Evolutionary conservation across 2,329 filamentous ascomycete genomes (phyloP), one percentile per base, ranked within the genome.

Genomic region (Diaporthe australafricana): DNA sequence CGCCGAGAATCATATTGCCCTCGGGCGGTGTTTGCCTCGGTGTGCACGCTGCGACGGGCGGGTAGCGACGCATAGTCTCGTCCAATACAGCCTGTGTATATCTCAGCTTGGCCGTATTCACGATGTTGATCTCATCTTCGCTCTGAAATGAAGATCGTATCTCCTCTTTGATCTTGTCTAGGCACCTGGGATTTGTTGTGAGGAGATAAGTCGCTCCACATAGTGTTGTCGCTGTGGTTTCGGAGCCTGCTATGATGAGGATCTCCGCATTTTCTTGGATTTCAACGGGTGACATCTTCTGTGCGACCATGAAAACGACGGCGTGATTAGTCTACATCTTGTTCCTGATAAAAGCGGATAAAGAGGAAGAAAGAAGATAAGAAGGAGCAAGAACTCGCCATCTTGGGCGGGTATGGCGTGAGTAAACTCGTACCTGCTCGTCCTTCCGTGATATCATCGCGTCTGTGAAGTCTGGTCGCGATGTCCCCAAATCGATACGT

Each of bases 61-160:
- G 82, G 68, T 83, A 84, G 60, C 82, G 75, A 16, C 84, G 79
- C 45, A 85, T 70, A 4, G 77, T 77, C 75, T 86, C 84, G 9
- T 84, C 77, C 20, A 85, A 74, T 57, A 76, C 78, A 2, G 83
- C 83, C 17, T 77, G 72, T 70, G 84, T 76, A 57, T 85, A 86
- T 8, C 74, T 62, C 0, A 84, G 75, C 5, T 74, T 71, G 38
- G 72, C 68, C 1, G 79, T 76, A 9, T 77, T 77, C 3, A 74
- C 73, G 32, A 84, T 71, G 9, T 75, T 80, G 52, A 87, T 87
- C 0, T 85, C 81, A 0, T 80, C 75, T n/a, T 82, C 78, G 0
- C 50, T 74, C 1, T 74, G 57, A 70, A 85, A 86, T 0, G 78
- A 55, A 0, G 75, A 70, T 1, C 84, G 77, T 2, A 87, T 76